Conservation (phyloP, 2,329 filamentous ascomycete genomes). For the Penicillium paneum region DNA sequence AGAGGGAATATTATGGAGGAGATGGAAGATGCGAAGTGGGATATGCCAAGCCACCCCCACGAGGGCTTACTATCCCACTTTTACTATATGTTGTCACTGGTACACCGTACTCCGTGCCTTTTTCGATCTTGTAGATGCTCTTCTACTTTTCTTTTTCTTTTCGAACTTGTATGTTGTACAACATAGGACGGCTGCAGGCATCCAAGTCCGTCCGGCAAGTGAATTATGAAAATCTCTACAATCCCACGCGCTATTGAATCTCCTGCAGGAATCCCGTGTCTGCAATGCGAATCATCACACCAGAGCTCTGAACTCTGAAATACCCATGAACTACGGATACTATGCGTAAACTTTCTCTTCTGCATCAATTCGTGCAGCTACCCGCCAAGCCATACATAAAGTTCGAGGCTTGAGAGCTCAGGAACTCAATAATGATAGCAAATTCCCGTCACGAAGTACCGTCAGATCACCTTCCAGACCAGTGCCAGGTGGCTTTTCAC, state of each 20-base stretch:
- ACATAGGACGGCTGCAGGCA: not conserved
- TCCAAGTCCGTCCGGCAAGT: not conserved
- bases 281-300: constrained; percentile 9
- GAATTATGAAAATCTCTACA: not conserved
- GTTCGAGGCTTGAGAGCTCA: not conserved
- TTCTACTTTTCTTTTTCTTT: not conserved
- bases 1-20: not conserved
- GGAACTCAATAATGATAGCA: not conserved
- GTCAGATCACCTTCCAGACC: constrained; percentile 3
- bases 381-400: not conserved
- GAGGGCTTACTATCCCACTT: not conserved
- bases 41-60: constrained; percentile 1
- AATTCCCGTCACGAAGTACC: not conserved
- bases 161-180: constrained; percentile 6
- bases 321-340: not conserved
- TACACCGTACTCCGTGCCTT: not conserved
- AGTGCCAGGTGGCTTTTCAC: constrained; percentile 23
- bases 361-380: constrained; percentile 1
- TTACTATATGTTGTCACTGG: too few relatives aligned
- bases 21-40: not conserved
- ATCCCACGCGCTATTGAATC: not conserved
- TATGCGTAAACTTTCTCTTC: not conserved
- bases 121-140: not conserved
- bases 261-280: not conserved
- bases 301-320: not conserved